Base-by-base conservation (phyloP, 768 basidiomycete genomes). In the Trametes gibbosa region DNA sequence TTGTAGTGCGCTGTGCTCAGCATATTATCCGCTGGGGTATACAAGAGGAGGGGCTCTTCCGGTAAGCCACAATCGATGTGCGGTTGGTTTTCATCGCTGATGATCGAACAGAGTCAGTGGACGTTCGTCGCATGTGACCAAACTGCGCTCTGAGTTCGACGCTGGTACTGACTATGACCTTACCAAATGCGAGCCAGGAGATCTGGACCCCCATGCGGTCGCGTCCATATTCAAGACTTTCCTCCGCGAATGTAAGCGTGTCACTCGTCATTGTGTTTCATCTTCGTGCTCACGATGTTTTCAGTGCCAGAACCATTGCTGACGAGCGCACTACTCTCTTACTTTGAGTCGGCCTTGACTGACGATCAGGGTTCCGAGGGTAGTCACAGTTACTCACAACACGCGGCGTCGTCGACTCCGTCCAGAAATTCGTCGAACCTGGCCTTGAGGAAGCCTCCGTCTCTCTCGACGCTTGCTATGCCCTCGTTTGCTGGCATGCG, bases 201-300 rank as follows among this genome's bases (percentile, higher is more conserved):
- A 98, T 67, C 75, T 98, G 35, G 95, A 98, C 69, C 95, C 95
- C 47, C 94, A 98, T 71, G 92, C 93, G 1, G 95, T 98, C 7
- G 87, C 95, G 19, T 91, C 92, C 24, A 77, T 96, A 29, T 97
- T 96, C 76, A 97, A 96, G 72, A 88, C 92, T 0, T 98, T 86
- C 71, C 77, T 98, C 42, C 88, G 95, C 56, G 94, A 97, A 81
- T 76, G 95, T 96, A 74, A 77, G 95, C 7, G 48, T 43, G 14
- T 34, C 32, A 48, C 35, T 66, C 46, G 29, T 50, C n/a, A 56
- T 17, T 24, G 32, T 49, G 45, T 35, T 46, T 34, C 63, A 43
- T 64, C 21, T 62, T 19, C 52, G 24, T 54, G 13, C 56, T 65
- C 12, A 68, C 54, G 12, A 17, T 35, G 10, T n/a, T 42, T 24